Evolutionary conservation across 106 monocot species (phyloP), one percentile per base, ranked within the genome.

Genomic region (Agapanthus africanus): DNA sequence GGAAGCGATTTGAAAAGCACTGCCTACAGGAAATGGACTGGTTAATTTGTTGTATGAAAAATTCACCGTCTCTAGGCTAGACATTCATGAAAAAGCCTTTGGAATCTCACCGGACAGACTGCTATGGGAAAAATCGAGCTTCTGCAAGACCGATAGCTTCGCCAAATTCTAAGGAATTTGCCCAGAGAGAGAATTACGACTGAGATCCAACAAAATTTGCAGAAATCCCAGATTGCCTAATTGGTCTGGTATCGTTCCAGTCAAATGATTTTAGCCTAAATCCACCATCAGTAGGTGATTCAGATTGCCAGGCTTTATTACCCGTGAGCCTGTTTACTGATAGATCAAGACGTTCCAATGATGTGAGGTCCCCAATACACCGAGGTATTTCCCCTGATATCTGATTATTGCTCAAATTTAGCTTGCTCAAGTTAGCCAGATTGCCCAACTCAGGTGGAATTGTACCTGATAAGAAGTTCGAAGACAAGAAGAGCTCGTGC

Each of bases 11-110:
- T 63, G 60, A 44, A 94, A 85, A 59, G 61, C 80, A 1, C 59
- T 59, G 8, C 77, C 78, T 11, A 32, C 22, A 8, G 93, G 93
- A 61, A 93, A 65, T 0, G 66, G 18, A 30, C 93, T 88, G 14
- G 76, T 66, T 7, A 93, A 66, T 4, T 79, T 79, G 78, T 93
- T 93, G 79, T 82, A 73, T 0, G 93, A 88, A 63, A 93, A 89
- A 67, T 93, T 88, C 4, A 89, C 78, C 4, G 70, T 64, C 1
- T 65, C 68, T 4, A 93, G 59, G 77, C 88, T 84, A 22, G 21
- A 27, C 83, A 93, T 81, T 34, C 40, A 0, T 4, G 81, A 77
- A 0, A 93, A 73, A 3, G 37, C 39, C 8, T 2, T 21, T 0
- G 86, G 88, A 0, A 86, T 83, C 28, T 60, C 18, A 0, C 93